Evolutionary conservation across 441 rosid species (phyloP).

Genomic region (Pelargonium myrrhifolium): DNA sequence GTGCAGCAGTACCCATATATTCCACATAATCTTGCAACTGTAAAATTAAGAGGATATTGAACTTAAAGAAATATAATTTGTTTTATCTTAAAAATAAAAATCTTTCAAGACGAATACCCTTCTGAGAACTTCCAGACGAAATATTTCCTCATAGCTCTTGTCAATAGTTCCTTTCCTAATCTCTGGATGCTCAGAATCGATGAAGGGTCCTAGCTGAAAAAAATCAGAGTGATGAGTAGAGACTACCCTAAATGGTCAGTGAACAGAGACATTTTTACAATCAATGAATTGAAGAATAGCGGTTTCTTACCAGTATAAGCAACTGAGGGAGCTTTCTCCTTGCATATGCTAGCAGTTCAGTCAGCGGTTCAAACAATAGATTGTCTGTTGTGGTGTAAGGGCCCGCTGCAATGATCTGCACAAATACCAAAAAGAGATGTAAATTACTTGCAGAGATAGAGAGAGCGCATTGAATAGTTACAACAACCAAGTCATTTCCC

Average conservation of each 20-base stretch:
- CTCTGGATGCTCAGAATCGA: conserved; percentile 24
- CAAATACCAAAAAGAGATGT: not conserved
- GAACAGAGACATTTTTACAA: not conserved
- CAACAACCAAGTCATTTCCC: too few relatives aligned
- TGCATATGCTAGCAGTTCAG: conserved; percentile 36
- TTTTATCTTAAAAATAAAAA: not conserved
- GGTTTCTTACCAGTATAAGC: conserved; percentile 22
- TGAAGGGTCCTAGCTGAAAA: conserved; percentile 28
- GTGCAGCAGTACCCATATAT: conserved; percentile 60
- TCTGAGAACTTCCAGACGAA: conserved; percentile 19
- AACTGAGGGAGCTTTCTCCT: conserved; percentile 23
- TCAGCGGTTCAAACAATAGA: conserved; percentile 80
- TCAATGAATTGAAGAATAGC: not conserved
- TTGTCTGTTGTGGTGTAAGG: conserved; percentile 86
- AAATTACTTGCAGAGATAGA: not conserved
- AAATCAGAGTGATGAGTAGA: not conserved
- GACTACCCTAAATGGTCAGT: not conserved
- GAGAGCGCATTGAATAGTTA: not conserved
- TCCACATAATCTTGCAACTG: conserved; percentile 88
- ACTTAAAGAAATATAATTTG: not conserved
- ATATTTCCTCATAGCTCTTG: conserved; percentile 24
- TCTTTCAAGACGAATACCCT: conserved; percentile 14
- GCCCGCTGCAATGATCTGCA: conserved; percentile 59
- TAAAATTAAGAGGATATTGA: conserved; percentile 16
- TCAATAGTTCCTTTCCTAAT: conserved; percentile 20